Evolutionary conservation across 148 eudicot species (phyloP), one percentile per base, ranked within the genome.

Genomic region (Vaccinium macrocarpon): DNA sequence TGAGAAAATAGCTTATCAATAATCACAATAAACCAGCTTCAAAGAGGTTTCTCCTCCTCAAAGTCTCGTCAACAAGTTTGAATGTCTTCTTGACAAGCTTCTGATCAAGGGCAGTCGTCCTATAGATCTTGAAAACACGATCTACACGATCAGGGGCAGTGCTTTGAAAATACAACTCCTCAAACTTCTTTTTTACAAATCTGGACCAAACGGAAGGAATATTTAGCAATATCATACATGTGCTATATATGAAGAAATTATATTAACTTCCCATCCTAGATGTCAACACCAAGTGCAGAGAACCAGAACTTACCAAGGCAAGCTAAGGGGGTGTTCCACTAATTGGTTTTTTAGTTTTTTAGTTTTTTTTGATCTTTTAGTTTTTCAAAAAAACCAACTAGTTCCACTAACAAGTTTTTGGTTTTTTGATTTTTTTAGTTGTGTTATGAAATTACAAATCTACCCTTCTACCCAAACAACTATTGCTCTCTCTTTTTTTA

Each of bases 61-160:
- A 87, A 78, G 99, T 96, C 88, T 96, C 99, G 7, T 96, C 99
- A 46, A 96, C 93, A 85, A 96, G 87, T 84, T 96, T 96, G 90
- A 94, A 96, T 18, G 99, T 96, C 90, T 96, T 96, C 90, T 96
- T 96, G 82, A 96, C 94, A 79, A 96, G 94, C 84, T 96, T 96
- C 89, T 92, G 99, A 82, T 96, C 99, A 57, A 96, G 95, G 59
- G 99, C 99, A 25, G 97, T 96, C 66, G 99, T 96, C 85, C 99
- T 88, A 80, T 96, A 96, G 76, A 96, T 94, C 92, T 96, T 96
- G 84, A 96, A 96, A 59, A 94, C 95, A 27, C 99, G 94, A 83
- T 96, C 99, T 66, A 92, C 95, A 52, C 93, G 91, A 85, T 94
- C 98, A 70, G 98, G 95, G 72, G 96, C 89, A 76, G 97, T 94